Conservation (phyloP, 257 asterid genomes). For the Fraxinus quadrangulata region DNA sequence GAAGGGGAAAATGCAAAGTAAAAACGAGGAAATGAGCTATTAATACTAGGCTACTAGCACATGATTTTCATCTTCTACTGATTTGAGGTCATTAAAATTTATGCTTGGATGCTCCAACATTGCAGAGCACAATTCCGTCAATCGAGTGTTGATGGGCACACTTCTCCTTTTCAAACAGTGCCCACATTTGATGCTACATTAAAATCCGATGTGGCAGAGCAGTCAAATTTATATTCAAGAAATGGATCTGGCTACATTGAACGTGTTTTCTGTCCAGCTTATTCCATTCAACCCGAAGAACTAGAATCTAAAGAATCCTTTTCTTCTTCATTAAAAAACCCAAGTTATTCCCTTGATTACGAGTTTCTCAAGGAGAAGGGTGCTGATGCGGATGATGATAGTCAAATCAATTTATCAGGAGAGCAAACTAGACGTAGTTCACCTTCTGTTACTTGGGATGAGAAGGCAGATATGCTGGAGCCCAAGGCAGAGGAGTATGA, state of each 20-base stretch:
- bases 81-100: constrained; percentile 13
- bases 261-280: constrained; percentile 52
- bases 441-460: constrained; percentile 59
- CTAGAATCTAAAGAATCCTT: constrained; percentile 57
- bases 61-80: not conserved
- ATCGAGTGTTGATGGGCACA: constrained; percentile 45
- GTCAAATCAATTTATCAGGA: constrained; percentile 39
- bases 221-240: constrained; percentile 53
- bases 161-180: constrained; percentile 58
- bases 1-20: constrained; percentile 8
- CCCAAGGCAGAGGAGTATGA: constrained; percentile 31
- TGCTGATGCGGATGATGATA: constrained; percentile 46
- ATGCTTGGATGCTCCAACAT: constrained; percentile 22
- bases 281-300: constrained; percentile 57
- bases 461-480: constrained; percentile 46
- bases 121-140: constrained; percentile 56
- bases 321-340: constrained; percentile 50
- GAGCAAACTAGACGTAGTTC: constrained; percentile 56
- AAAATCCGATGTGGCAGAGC: constrained; percentile 56
- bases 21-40: not conserved
- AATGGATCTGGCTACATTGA: constrained; percentile 52
- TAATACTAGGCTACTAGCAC: too few species aligned
- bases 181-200: constrained; percentile 47
- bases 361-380: constrained; percentile 46
- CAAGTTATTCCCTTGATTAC: constrained; percentile 50